phyloP scores from a whole-genome alignment of 805 yeast genomes.

The Sugiyamaella marilandica region DNA sequence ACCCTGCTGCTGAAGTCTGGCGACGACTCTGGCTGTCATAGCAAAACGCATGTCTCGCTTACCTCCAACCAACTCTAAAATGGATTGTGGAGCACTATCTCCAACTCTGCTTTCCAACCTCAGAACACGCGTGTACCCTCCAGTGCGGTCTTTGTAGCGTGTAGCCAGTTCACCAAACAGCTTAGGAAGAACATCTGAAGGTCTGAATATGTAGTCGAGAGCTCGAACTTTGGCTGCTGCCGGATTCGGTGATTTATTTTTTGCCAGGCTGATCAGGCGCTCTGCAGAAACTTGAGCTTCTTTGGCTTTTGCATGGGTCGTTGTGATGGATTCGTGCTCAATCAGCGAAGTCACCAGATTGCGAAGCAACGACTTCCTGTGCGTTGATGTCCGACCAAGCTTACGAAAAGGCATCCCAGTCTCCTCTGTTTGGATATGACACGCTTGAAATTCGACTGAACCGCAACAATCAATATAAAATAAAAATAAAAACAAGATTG shows the following conservation, averaged over 20 bases:
- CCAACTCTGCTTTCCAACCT: conserved; percentile 81
- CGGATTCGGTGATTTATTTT: conserved; percentile 30
- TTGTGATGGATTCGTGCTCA: conserved; percentile 64
- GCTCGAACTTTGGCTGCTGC: conserved; percentile 29
- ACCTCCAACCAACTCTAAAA: conserved; percentile 80
- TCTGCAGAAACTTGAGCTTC: conserved; percentile 62
- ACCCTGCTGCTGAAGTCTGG: conserved; percentile 66
- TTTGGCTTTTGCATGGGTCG: conserved; percentile 73
- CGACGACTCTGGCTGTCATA: conserved; percentile 75
- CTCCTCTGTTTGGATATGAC: background rate
- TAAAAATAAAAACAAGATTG: background rate
- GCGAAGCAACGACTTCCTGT: conserved; percentile 52
- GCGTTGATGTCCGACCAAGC: conserved; percentile 43
- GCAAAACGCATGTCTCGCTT: conserved; percentile 68
- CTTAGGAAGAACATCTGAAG: conserved; percentile 53
- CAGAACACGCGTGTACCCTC: conserved; percentile 84
- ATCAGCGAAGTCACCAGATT: conserved; percentile 64
- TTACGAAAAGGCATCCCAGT: conserved; percentile 28
- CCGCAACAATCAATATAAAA: background rate
- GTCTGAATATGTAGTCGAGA: conserved; percentile 43
- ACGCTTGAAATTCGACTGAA: background rate
- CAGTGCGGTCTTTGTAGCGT: conserved; percentile 57
- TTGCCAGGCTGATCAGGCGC: conserved; percentile 56
- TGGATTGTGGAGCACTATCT: conserved; percentile 86
- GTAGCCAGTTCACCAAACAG: conserved; percentile 59